A percentile compares a stretch with the other conserved stretches of the same genome.
phyloP scores from a whole-genome alignment of 352 stramenopile genomes.

The Pythium rhizo-oryzae region DNA sequence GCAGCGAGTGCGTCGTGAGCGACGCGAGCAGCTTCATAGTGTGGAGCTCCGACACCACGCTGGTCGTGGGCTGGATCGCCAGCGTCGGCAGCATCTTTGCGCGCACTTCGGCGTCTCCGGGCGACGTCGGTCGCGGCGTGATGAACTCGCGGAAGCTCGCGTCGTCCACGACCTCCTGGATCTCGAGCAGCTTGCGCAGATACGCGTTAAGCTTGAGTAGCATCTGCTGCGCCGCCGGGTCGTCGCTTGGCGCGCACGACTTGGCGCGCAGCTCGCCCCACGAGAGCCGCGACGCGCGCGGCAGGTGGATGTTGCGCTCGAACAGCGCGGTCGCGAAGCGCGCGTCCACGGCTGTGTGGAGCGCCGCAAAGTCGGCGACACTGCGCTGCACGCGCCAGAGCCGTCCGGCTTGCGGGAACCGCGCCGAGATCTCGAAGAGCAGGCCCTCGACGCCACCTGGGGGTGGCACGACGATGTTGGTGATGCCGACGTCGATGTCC shows the following conservation, averaged over 20 bases:
- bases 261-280: conserved; percentile 38
- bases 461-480: conserved; percentile 28
- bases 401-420: conserved; percentile 42
- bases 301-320: conserved; percentile 44
- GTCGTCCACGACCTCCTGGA: conserved; percentile 48
- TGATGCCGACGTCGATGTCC: conserved; percentile 58
- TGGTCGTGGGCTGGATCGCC: conserved; percentile 12
- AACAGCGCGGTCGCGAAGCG: conserved; percentile 33
- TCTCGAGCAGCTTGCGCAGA: conserved; percentile 61
- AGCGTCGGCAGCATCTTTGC: conserved; percentile 19
- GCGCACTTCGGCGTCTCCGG: conserved; percentile 31
- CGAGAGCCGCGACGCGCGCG: conserved; percentile 40
- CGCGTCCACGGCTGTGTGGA: conserved; percentile 42
- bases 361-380: conserved; percentile 51
- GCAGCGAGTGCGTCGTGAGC: background rate
- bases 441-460: conserved; percentile 17
- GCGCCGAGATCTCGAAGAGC: conserved; percentile 64
- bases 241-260: conserved; percentile 10
- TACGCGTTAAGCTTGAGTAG: conserved; percentile 61
- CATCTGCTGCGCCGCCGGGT: conserved; percentile 39
- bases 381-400: conserved; percentile 55
- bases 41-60: conserved; percentile 18
- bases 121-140: conserved; percentile 35
- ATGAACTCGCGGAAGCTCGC: conserved; percentile 50
- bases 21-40: conserved; percentile 20